Evolutionary conservation across 345 rosid genomes (phyloP).

Genomic region (Combretum micranthum): DNA sequence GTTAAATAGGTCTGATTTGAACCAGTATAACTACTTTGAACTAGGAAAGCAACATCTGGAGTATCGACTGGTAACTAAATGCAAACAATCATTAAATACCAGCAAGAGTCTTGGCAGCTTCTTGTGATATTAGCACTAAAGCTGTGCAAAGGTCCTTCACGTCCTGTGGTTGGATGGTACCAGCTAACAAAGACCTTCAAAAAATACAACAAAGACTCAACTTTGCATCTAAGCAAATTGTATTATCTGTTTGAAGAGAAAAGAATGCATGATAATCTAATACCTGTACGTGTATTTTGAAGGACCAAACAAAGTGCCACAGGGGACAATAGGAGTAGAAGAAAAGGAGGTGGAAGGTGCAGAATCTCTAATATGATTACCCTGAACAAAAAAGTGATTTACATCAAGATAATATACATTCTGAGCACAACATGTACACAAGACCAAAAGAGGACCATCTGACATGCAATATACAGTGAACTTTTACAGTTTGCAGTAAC

Average conservation of each 20-base stretch:
- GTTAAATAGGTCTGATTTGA: too few species aligned
- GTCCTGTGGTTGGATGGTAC: conserved; percentile 84
- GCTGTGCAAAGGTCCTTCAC: conserved; percentile 95
- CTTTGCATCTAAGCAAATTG: conserved; percentile 6
- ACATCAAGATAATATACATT: conserved; percentile 4
- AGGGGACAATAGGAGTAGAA: conserved; percentile 40
- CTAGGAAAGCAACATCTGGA: too few species aligned
- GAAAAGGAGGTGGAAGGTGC: conserved; percentile 40
- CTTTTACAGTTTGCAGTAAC: too few species aligned
- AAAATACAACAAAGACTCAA: conserved; percentile 28
- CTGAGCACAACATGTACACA: neutral
- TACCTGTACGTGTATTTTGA: conserved; percentile 87
- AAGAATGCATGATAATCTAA: conserved; percentile 5
- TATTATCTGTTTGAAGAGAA: neutral
- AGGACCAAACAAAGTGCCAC: conserved; percentile 36
- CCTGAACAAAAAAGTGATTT: conserved; percentile 33
- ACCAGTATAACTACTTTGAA: too few species aligned
- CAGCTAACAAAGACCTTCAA: conserved; percentile 92
- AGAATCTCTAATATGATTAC: conserved; percentile 41
- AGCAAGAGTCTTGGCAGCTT: conserved; percentile 70
- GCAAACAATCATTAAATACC: conserved; percentile 28
- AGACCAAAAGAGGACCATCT: neutral
- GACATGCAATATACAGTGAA: too few species aligned
- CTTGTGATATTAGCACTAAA: conserved; percentile 66
- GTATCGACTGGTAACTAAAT: too few species aligned